Evolutionary conservation across 192 early-diverging fungal genomes (phyloP).

Genomic region (Backusella luteola): DNA sequence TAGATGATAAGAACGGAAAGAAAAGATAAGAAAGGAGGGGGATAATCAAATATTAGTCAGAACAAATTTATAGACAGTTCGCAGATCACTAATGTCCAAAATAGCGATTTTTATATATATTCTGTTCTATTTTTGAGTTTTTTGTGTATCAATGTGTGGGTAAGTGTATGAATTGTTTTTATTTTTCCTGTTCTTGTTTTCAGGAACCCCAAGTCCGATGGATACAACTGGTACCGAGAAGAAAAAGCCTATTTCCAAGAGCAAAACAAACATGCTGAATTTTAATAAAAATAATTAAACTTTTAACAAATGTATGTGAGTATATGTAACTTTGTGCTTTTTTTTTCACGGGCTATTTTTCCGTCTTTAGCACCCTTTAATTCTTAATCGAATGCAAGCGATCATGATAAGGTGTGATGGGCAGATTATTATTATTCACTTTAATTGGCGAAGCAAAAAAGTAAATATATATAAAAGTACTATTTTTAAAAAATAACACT

Average conservation of each 20-base stretch:
- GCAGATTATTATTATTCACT: not conserved
- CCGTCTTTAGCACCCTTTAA: not conserved
- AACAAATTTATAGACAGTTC: conserved; percentile 1
- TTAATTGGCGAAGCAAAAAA: not conserved
- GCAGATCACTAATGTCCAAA: conserved; percentile 7
- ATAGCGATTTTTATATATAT: not conserved
- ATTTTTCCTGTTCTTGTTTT: not conserved
- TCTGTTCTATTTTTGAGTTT: not conserved
- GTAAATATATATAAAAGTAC: not conserved
- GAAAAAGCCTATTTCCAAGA: not conserved
- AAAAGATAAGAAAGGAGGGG: not conserved
- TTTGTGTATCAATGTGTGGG: not conserved
- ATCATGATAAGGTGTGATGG: not conserved
- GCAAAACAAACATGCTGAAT: not conserved
- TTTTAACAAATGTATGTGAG: not conserved
- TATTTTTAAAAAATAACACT: not conserved
- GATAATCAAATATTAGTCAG: not conserved
- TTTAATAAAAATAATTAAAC: not conserved
- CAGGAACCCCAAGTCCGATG: not conserved
- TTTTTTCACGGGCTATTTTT: not conserved
- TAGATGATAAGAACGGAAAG: not conserved
- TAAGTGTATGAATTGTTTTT: not conserved
- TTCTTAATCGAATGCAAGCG: not conserved
- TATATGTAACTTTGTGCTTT: not conserved
- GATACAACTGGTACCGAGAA: not conserved